Conservation (phyloP, 2,329 filamentous ascomycete species). For the Esteya vermicola region DNA sequence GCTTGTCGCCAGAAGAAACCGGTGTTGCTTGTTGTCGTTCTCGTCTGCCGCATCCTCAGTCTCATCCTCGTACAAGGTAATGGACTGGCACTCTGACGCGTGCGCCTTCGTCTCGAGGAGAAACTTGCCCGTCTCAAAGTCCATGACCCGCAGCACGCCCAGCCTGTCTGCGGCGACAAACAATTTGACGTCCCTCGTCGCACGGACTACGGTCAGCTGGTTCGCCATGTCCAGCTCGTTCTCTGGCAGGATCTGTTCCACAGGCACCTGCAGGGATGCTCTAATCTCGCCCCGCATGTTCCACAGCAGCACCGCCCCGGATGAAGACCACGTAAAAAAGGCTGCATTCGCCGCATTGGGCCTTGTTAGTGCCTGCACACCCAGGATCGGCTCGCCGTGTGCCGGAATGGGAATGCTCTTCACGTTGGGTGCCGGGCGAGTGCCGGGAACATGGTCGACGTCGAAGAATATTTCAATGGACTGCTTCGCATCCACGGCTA, state of each 20-base stretch:
- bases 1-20: constrained; percentile 62
- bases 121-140: constrained; percentile 45
- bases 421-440: constrained; percentile 24
- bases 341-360: constrained; percentile 49
- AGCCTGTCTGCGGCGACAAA: constrained; percentile 77
- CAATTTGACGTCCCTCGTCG: constrained; percentile 46
- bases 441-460: constrained; percentile 25
- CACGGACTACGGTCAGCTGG: constrained; percentile 43
- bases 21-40: constrained; percentile 37
- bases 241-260: constrained; percentile 46
- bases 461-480: constrained; percentile 55
- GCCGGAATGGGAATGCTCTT: constrained; percentile 42
- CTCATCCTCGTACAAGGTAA: constrained; percentile 61
- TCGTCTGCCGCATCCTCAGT: too few relatives aligned
- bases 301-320: constrained; percentile 76
- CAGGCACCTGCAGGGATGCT: constrained; percentile 47
- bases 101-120: constrained; percentile 72
- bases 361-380: constrained; percentile 51
- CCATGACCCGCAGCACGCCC: constrained; percentile 63
- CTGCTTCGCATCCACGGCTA: constrained; percentile 62
- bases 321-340: constrained; percentile 82
- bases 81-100: constrained; percentile 68
- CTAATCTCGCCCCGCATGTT: constrained; percentile 55
- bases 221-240: constrained; percentile 39
- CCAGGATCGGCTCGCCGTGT: constrained; percentile 52